Percentiles rank a stretch among this genome's conserved stretches.
Evolutionary conservation across 1,284 basidiomycete species (phyloP).

Genomic region (Takashimella koratensis): DNA sequence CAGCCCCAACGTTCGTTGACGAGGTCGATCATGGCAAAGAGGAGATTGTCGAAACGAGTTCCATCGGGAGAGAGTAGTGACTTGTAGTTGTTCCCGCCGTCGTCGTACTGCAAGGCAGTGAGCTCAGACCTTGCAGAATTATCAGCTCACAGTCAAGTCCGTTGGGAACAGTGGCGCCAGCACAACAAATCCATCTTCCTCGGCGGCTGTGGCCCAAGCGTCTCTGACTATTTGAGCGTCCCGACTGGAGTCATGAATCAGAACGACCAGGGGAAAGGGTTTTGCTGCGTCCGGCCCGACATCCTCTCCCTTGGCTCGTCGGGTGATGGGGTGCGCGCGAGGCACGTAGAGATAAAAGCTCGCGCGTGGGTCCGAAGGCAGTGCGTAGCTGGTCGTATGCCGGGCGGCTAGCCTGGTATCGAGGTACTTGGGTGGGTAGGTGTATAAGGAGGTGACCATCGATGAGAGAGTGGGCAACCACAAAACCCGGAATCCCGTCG

Average conservation of each 20-base stretch:
- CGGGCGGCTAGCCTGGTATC: conserved; percentile 6
- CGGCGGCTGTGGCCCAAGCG: conserved; percentile 8
- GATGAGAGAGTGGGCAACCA: not conserved
- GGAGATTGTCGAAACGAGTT: conserved; percentile 14
- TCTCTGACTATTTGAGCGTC: conserved; percentile 14
- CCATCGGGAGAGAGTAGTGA: conserved; percentile 7
- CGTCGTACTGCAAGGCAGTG: conserved; percentile 11
- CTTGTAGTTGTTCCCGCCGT: conserved; percentile 24
- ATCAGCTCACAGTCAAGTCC: conserved; percentile 11
- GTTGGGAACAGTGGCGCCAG: conserved; percentile 16
- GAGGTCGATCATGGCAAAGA: conserved; percentile 16
- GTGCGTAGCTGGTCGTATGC: conserved; percentile 9
- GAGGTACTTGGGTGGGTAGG: not conserved
- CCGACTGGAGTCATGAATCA: conserved; percentile 14
- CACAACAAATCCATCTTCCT: conserved; percentile 12
- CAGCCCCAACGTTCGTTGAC: conserved; percentile 15
- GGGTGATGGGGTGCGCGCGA: conserved; percentile 13
- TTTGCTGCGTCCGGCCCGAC: conserved; percentile 1
- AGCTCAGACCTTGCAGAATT: not conserved
- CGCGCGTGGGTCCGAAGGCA: conserved; percentile 7
- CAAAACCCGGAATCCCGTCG: too few species aligned
- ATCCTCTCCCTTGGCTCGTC: conserved; percentile 12
- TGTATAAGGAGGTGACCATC: not conserved
- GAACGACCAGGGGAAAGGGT: conserved; percentile 14
- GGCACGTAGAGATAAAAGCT: conserved; percentile 19